phyloP scores from a whole-genome alignment of 305 asterid species.

The Solanum hybrid region DNA sequence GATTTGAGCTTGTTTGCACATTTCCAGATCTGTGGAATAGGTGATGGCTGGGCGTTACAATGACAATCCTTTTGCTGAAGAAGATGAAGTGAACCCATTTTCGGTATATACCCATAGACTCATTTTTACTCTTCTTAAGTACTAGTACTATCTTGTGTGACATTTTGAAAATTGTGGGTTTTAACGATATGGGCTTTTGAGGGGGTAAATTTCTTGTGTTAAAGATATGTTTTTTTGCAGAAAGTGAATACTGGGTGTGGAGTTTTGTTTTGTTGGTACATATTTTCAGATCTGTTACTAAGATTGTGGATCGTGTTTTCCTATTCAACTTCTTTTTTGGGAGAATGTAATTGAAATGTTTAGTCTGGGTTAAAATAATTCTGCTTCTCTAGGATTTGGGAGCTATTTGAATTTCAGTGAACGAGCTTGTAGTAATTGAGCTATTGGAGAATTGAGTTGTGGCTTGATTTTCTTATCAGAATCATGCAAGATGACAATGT shows the following conservation, averaged over 20 bases:
- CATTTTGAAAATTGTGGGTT: background rate
- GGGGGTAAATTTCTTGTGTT: background rate
- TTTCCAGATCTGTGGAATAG: background rate
- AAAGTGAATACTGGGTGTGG: background rate
- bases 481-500: background rate
- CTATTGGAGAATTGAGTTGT: background rate
- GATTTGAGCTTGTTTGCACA: background rate
- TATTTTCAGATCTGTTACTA: background rate
- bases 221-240: background rate
- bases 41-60: conserved; percentile 16
- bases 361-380: background rate
- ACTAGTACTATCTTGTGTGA: background rate
- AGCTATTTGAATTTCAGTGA: background rate
- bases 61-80: conserved; percentile 23
- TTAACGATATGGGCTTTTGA: background rate
- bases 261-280: background rate
- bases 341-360: background rate
- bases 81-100: conserved; percentile 20
- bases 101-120: conserved; percentile 7
- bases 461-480: background rate
- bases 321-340: background rate
- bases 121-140: background rate
- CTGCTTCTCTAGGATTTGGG: background rate
- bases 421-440: background rate
- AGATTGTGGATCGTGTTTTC: background rate